These are phyloP conservation scores for Mediolabrus comicus DNA, from an alignment of 108 stramenopile species.

Conservation along the genomic window DNA sequence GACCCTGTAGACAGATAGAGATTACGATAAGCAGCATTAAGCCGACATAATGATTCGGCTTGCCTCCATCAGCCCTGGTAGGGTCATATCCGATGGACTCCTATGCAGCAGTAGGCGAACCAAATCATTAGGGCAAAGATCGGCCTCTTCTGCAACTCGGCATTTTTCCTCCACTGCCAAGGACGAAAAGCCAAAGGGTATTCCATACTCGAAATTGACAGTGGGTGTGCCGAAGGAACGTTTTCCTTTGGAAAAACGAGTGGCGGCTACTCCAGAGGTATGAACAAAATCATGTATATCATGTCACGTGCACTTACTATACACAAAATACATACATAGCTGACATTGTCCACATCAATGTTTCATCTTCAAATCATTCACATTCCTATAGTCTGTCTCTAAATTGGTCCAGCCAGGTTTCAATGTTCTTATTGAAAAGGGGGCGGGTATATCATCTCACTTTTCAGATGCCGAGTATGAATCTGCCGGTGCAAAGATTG, in stretches of 20 bases:
- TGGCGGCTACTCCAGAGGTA: conserved; percentile 88
- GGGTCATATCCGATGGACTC: neutral
- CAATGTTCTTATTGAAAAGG: conserved; percentile 80
- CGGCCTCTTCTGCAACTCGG: conserved; percentile 1
- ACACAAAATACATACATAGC: neutral
- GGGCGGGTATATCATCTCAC: conserved; percentile 84
- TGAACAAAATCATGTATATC: neutral
- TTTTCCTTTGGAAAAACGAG: conserved; percentile 87
- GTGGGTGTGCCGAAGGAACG: conserved; percentile 96
- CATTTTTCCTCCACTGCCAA: conserved; percentile 16
- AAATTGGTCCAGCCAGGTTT: conserved; percentile 85
- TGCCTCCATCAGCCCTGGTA: neutral
- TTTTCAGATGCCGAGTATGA: conserved; percentile 94
- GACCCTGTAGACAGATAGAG: neutral
- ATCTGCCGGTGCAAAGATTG: conserved; percentile 93
- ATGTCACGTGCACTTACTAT: neutral
- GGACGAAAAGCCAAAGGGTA: conserved; percentile 49
- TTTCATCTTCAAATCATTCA: too few relatives aligned
- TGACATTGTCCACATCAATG: neutral
- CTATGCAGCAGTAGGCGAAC: too few relatives aligned
- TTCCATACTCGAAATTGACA: conserved; percentile 77
- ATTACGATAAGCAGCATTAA: neutral
- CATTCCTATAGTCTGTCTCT: conserved; percentile 50
- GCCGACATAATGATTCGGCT: neutral
- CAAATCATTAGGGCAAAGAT: neutral